Conservation (phyloP, 805 yeast species). For the Suhomyces faveliae region DNA sequence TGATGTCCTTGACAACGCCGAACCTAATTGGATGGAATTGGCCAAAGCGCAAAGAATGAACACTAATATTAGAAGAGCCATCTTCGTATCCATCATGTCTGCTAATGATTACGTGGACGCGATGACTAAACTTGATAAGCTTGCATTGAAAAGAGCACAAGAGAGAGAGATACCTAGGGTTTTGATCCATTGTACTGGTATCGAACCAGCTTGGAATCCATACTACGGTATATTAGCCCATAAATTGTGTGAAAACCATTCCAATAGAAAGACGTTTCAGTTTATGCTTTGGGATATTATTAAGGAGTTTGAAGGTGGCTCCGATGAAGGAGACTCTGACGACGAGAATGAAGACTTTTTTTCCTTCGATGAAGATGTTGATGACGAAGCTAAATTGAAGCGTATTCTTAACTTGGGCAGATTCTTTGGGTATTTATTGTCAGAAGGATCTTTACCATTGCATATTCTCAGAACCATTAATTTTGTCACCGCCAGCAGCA, state of each 20-base stretch:
- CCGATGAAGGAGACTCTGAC: constrained; percentile 31
- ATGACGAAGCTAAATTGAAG: constrained; percentile 57
- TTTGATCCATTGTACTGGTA: constrained; percentile 77
- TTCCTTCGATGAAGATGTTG: constrained; percentile 36
- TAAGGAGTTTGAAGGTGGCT: constrained; percentile 60
- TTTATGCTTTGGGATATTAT: constrained; percentile 86
- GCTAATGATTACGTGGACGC: constrained; percentile 92
- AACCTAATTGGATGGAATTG: constrained; percentile 84
- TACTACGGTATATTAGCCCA: constrained; percentile 80
- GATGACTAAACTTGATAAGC: constrained; percentile 72
- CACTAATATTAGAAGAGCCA: constrained; percentile 91
- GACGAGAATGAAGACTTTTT: constrained; percentile 40
- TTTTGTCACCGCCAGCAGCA: constrained; percentile 64
- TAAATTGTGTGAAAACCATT: constrained; percentile 72
- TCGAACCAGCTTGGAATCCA: constrained; percentile 84
- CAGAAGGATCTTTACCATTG: constrained; percentile 70
- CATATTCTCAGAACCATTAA: constrained; percentile 73
- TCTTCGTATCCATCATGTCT: constrained; percentile 92
- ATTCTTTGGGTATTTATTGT: constrained; percentile 73
- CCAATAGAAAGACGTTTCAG: constrained; percentile 79
- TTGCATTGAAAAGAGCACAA: constrained; percentile 75
- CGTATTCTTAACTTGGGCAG: constrained; percentile 72
- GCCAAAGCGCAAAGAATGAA: constrained; percentile 91
- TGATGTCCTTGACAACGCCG: constrained; percentile 64
- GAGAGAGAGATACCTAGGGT: constrained; percentile 86